These are phyloP conservation scores for Pelargonium australe DNA, from an alignment of 441 rosid genomes.

Conservation along the genomic window DNA sequence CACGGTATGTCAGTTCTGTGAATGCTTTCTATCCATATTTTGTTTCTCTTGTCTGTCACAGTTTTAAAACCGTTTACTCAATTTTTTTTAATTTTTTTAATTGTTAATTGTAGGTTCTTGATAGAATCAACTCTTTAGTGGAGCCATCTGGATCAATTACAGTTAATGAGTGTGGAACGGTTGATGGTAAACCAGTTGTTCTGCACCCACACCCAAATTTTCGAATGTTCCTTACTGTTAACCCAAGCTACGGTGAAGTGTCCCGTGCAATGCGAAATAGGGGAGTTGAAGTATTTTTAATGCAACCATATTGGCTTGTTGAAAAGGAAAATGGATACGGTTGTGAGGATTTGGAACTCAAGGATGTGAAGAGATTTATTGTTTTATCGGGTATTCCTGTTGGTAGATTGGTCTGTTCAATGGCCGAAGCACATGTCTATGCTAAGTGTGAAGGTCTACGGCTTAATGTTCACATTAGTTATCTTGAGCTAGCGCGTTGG, in stretches of 20 bases:
- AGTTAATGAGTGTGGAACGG: conserved; percentile 79
- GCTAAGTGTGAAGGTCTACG: conserved; percentile 55
- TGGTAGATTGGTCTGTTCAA: conserved; percentile 54
- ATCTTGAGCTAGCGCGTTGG: conserved; percentile 93
- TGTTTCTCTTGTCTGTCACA: conserved; percentile 1
- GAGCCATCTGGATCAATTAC: conserved; percentile 90
- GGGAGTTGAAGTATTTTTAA: conserved; percentile 92
- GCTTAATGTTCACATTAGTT: conserved; percentile 48
- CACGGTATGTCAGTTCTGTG: conserved; percentile 48
- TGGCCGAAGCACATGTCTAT: conserved; percentile 83
- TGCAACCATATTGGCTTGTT: conserved; percentile 85
- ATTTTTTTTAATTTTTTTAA: conserved; percentile 13
- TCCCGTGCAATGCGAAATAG: conserved; percentile 99
- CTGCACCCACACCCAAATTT: conserved; percentile 82
- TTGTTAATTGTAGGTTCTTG: conserved; percentile 68
- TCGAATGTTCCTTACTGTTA: conserved; percentile 79
- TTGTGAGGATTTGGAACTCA: conserved; percentile 46
- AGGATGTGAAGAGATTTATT: conserved; percentile 67
- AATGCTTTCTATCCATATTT: conserved; percentile 14
- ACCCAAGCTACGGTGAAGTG: conserved; percentile 86
- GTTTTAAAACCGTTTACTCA: neutral
- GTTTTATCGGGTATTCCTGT: conserved; percentile 71
- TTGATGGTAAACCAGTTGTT: conserved; percentile 85
- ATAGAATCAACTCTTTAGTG: conserved; percentile 95
- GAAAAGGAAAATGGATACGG: conserved; percentile 35